phyloP scores from a whole-genome alignment of 805 yeast species.

The Kuraishia hungarica region DNA sequence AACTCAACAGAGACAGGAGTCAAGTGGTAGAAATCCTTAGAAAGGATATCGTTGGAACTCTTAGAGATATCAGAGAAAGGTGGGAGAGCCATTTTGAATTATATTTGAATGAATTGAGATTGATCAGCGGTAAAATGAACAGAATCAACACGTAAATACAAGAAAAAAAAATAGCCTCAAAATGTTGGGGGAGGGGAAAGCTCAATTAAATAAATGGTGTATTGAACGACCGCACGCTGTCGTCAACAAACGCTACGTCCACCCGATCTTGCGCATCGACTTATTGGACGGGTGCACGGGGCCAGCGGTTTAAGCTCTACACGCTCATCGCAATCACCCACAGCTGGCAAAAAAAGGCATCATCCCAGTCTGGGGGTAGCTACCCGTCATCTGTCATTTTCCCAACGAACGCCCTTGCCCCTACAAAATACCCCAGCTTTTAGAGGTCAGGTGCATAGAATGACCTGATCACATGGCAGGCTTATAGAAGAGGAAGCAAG shows the following conservation, averaged over 20 bases:
- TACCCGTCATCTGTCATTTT: neutral
- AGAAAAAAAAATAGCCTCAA: neutral
- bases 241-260: neutral
- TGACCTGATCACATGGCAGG: neutral
- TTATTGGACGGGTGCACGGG: neutral
- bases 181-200: neutral
- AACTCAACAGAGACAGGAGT: constrained; percentile 83
- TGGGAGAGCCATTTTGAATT: constrained; percentile 61
- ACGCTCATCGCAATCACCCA: neutral
- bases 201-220: neutral
- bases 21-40: constrained; percentile 88
- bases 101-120: neutral
- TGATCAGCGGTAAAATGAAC: neutral
- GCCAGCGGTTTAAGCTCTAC: neutral
- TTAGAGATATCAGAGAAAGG: constrained; percentile 91
- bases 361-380: neutral
- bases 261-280: neutral
- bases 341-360: neutral
- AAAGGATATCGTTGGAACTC: constrained; percentile 82
- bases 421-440: neutral
- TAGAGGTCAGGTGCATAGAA: neutral
- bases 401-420: neutral
- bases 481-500: neutral
- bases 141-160: neutral
- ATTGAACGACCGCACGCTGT: neutral